phyloP scores from a whole-genome alignment of 2,329 filamentous ascomycete genomes.

The Diplodia intermedia region DNA sequence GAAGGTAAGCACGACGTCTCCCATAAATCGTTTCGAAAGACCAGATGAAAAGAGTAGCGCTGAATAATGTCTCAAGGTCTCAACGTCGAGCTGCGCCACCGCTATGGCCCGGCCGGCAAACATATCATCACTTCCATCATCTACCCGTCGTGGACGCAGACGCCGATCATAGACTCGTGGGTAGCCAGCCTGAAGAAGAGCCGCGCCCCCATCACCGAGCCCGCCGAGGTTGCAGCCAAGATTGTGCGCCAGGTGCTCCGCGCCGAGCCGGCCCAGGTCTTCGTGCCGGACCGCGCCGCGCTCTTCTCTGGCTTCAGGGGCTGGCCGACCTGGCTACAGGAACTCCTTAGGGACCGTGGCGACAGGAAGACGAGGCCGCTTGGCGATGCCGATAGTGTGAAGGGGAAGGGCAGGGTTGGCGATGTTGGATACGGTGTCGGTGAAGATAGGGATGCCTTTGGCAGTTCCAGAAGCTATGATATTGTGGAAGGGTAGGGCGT shows the following conservation, averaged over 20 bases:
- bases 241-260: constrained; percentile 41
- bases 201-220: constrained; percentile 36
- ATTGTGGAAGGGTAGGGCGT: constrained; percentile 2
- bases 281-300: constrained; percentile 37
- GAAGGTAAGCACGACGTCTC: constrained; percentile 36
- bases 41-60: background rate
- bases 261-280: constrained; percentile 38
- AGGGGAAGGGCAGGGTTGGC: constrained; percentile 19
- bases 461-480: constrained; percentile 14
- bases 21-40: no score
- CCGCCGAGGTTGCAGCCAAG: constrained; percentile 37
- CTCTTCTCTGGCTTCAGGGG: constrained; percentile 34
- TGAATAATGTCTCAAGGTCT: constrained; percentile 35
- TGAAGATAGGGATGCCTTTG: constrained; percentile 3
- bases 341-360: constrained; percentile 33
- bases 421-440: constrained; percentile 10
- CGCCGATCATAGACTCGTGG: constrained; percentile 39
- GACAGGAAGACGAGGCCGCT: background rate
- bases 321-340: constrained; percentile 42
- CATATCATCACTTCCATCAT: constrained; percentile 43
- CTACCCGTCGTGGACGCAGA: constrained; percentile 42
- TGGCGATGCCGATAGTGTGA: background rate
- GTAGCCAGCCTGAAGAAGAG: constrained; percentile 35
- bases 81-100: constrained; percentile 39
- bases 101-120: constrained; percentile 38